phyloP scores from a whole-genome alignment of 129 eudicot genomes.

The sunflower (Helianthus annuus) region HanXRQr2.0-SUNRISE NC_035442.2:1012169-1012668 shows the following conservation, averaged over 20 bases:
- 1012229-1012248: constrained; percentile 79
- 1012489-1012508: constrained; percentile 14
- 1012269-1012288: constrained; percentile 60
- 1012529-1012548: too few relatives aligned
- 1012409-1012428: constrained; percentile 60
- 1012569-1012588: too few relatives aligned
- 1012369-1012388: constrained; percentile 52
- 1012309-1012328: constrained; percentile 99
- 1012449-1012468: background rate
- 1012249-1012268: constrained; percentile 46
- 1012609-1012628: too few relatives aligned
- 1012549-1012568: too few relatives aligned
- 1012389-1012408: constrained; percentile 52
- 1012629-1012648: too few relatives aligned
- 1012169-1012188: constrained; percentile 74
- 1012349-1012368: constrained; percentile 86
- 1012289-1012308: constrained; percentile 98
- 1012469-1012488: background rate
- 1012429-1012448: constrained; percentile 61
- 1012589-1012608: too few relatives aligned
- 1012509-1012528: too few relatives aligned
- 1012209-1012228: constrained; percentile 29
- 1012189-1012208: constrained; percentile 71
- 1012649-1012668: too few relatives aligned
- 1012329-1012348: constrained; percentile 80